Percentiles rank a stretch among this genome's conserved stretches.
Evolutionary conservation across 176 grass and related monocot genomes (phyloP).

Genomic region (maize (Zea mays)): Zm-B73-REFERENCE-NAM-5.0 NC_050103.1:16248001-16248500

Average conservation of each 20-base stretch:
- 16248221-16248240: conserved; percentile 50
- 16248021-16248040: conserved; percentile 97
- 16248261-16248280: not conserved
- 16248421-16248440: too few relatives aligned
- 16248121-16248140: conserved; percentile 24
- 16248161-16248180: conserved; percentile 92
- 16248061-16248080: not conserved
- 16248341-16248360: too few relatives aligned
- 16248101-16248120: conserved; percentile 30
- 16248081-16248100: not conserved
- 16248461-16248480: too few relatives aligned
- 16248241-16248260: conserved; percentile 23
- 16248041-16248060: conserved; percentile 57
- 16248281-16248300: not conserved
- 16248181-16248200: conserved; percentile 98
- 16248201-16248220: conserved; percentile 63
- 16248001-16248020: conserved; percentile 97
- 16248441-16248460: too few relatives aligned
- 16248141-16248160: conserved; percentile 72
- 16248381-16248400: too few relatives aligned
- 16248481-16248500: not conserved
- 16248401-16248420: too few relatives aligned
- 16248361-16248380: too few relatives aligned
- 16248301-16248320: not conserved
- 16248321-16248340: not conserved